A percentile compares a stretch with the other conserved stretches of the same genome.
These are phyloP conservation scores for Fusarium sp. DNA, from an alignment of 2,329 filamentous ascomycete genomes.

Conservation along the genomic window DNA sequence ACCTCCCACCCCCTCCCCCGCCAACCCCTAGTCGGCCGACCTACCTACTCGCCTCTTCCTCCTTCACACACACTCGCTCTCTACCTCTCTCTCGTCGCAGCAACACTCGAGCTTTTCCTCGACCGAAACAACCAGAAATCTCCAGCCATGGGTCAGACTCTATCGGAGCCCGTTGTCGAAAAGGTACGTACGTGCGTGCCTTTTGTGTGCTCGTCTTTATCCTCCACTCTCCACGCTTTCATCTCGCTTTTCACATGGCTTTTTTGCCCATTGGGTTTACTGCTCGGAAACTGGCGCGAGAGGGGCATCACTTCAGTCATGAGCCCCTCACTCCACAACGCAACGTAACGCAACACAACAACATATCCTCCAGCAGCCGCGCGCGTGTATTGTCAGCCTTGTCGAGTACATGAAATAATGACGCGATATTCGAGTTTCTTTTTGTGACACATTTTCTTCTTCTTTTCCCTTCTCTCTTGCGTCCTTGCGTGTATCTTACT, in stretches of 20 bases:
- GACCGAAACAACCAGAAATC: constrained; percentile 38
- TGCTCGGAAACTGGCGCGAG: constrained; percentile 24
- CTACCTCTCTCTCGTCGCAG: constrained; percentile 32
- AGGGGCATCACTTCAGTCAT: constrained; percentile 37
- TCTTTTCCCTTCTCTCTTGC: not conserved
- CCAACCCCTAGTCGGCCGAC: constrained; percentile 36
- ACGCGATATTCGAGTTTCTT: not conserved
- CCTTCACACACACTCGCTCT: constrained; percentile 21
- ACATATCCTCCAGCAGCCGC: constrained; percentile 10
- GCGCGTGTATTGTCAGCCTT: constrained; percentile 21
- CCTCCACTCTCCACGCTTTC: constrained; percentile 6
- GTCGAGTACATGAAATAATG: not conserved
- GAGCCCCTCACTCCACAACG: constrained; percentile 37
- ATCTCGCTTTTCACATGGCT: constrained; percentile 6
- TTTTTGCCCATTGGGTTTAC: constrained; percentile 21
- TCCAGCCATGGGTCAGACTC: constrained; percentile 90
- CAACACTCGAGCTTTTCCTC: constrained; percentile 40
- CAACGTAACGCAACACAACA: constrained; percentile 12
- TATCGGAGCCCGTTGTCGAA: constrained; percentile 98
- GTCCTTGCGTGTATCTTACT: constrained; percentile 4
- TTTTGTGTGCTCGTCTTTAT: constrained; percentile 5
- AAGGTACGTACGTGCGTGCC: constrained; percentile 71
- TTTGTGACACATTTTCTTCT: not conserved
- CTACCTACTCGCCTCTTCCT: constrained; percentile 27
- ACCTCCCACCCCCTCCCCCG: constrained; percentile 27